Conservation (phyloP, 345 rosid species). For the Eucalyptus brandiana region DNA sequence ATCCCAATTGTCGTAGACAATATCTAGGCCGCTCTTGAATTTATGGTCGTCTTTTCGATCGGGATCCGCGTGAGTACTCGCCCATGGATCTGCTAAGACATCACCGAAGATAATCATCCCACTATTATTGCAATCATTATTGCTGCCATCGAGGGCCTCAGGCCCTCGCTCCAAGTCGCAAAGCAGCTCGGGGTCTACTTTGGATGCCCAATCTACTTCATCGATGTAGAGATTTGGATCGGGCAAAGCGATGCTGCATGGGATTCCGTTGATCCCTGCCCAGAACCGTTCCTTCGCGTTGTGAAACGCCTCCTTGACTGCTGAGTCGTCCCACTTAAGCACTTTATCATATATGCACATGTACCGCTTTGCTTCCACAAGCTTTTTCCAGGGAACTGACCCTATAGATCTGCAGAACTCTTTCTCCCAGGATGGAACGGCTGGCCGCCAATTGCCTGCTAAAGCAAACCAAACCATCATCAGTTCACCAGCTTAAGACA, state of each 20-base stretch:
- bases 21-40: not conserved
- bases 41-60: not conserved
- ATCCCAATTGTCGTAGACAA: not conserved
- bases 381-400: not conserved
- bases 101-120: constrained; percentile 25
- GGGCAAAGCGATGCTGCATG: constrained; percentile 19
- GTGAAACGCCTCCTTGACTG: constrained; percentile 27
- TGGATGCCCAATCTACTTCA: constrained; percentile 11
- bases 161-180: constrained; percentile 16
- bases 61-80: not conserved
- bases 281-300: constrained; percentile 31
- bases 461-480: not conserved
- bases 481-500: not conserved
- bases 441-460: not conserved
- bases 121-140: not conserved
- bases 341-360: not conserved
- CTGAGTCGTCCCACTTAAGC: constrained; percentile 36
- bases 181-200: constrained; percentile 14
- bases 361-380: not conserved
- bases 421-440: constrained; percentile 1
- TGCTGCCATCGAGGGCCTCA: not conserved
- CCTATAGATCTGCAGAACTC: not conserved
- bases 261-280: constrained; percentile 22
- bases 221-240: not conserved
- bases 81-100: not conserved